Evolutionary conservation across 2,329 filamentous ascomycete species (phyloP).

Genomic region (Nemania sp.): DNA sequence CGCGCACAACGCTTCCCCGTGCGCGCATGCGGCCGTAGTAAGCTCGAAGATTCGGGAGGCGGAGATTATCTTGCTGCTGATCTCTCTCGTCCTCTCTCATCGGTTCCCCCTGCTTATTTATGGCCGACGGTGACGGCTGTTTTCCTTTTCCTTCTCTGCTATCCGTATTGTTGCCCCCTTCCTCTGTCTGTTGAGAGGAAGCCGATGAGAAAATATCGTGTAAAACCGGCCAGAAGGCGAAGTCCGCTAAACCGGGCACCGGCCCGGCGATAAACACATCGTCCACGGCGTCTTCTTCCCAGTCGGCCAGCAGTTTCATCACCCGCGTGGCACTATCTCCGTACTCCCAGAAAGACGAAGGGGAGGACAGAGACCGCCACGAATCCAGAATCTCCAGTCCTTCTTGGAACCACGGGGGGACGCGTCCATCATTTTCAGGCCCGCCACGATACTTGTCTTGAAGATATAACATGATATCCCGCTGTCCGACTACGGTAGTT

Average conservation of each 20-base stretch:
- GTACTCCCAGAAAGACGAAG: neutral
- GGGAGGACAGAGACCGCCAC: conserved; percentile 35
- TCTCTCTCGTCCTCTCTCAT: neutral
- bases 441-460: conserved; percentile 53
- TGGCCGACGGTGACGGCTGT: too few relatives aligned
- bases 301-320: conserved; percentile 44
- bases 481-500: conserved; percentile 53
- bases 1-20: conserved; percentile 23
- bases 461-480: conserved; percentile 63
- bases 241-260: conserved; percentile 53
- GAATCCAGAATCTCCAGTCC: conserved; percentile 44
- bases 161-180: neutral
- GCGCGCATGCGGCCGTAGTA: conserved; percentile 41
- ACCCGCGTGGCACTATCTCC: conserved; percentile 20
- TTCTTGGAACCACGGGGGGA: conserved; percentile 48
- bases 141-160: too few relatives aligned
- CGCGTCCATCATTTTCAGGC: conserved; percentile 24
- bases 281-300: conserved; percentile 45
- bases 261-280: conserved; percentile 53
- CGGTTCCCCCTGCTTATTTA: too few relatives aligned
- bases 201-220: conserved; percentile 44
- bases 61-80: neutral
- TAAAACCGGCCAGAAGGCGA: conserved; percentile 60
- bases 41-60: conserved; percentile 46
- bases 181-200: neutral